phyloP scores from a whole-genome alignment of 495 filamentous ascomycete species.

The Lineolata rhizophorae region DNA sequence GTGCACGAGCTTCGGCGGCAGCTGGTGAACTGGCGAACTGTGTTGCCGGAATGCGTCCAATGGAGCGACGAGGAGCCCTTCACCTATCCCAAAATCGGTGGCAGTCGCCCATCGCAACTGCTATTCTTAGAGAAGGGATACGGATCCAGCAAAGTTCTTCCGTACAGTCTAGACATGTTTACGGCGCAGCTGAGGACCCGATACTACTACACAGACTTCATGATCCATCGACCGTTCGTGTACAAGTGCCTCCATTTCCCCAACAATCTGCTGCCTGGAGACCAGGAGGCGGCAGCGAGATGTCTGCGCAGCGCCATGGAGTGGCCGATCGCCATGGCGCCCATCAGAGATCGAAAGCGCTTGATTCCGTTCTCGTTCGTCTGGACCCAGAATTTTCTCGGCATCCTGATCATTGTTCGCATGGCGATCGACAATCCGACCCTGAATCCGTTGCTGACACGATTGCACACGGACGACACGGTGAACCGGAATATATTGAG shows the following conservation, averaged over 20 bases:
- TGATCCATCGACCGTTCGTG: slow-evolving; percentile 34
- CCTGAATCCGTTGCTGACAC: slow-evolving; percentile 21
- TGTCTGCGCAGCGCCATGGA: slow-evolving; percentile 28
- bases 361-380: slow-evolving; percentile 34
- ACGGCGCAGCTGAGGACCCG: slow-evolving; percentile 31
- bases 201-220: slow-evolving; percentile 36
- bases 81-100: slow-evolving; percentile 13
- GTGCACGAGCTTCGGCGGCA: slow-evolving; percentile 22
- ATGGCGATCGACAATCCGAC: slow-evolving; percentile 26
- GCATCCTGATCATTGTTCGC: slow-evolving; percentile 31
- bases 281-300: slow-evolving; percentile 26
- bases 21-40: slow-evolving; percentile 30
- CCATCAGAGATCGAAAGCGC: slow-evolving; percentile 29
- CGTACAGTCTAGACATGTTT: slow-evolving; percentile 13
- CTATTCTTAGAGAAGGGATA: not conserved
- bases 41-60: slow-evolving; percentile 28
- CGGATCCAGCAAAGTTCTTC: not conserved
- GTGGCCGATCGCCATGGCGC: slow-evolving; percentile 36
- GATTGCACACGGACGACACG: no score
- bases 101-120: not conserved
- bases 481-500: no score
- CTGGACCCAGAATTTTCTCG: slow-evolving; percentile 35
- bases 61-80: slow-evolving; percentile 30
- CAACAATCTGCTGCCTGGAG: slow-evolving; percentile 27
- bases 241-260: slow-evolving; percentile 39